Base-by-base conservation (phyloP, 2,329 filamentous ascomycete genomes). In the Pseudogymnoascus sp. region DNA sequence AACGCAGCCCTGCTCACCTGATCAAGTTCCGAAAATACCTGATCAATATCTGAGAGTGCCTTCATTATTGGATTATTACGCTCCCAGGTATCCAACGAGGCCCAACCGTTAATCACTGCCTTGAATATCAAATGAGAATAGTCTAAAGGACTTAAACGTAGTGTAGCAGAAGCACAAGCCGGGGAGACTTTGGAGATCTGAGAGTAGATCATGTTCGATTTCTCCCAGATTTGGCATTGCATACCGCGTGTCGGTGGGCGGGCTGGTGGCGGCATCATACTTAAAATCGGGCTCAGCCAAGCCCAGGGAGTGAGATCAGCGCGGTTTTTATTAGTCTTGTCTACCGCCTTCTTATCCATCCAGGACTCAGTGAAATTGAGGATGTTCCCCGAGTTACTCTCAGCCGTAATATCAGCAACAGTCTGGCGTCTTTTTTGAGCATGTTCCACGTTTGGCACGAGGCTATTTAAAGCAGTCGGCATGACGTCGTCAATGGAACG, bases 1-100 rank as follows among this genome's bases (percentile, higher is more conserved):
- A 63, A 64, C 8, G 67, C 67, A 61, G 67, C 40, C 44, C 65
- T 68, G 4, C 62, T 67, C 17, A 67, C 62, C 2, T 63, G 67
- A 61, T 68, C 67, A 35, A 68, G 33, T 31, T 67, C 44, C 62
- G 64, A 64, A 33, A 67, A 67, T 13, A 68, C 36, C 35, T 65
- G 63, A 59, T 68, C 65, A 3, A 68, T 64, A 7, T 66, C 65
- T 60, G 59, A 50, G 17, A 68, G 50, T 15, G 67, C 67, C n/a
- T 65, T 38, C 11, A 68, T 28, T 23, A 67, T 31, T 0, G 67
- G 67, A 60, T 68, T 68, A 19, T 13, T 63, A 8, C 63, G 44
- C 53, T 68, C 65, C 19, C 59, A 23, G n/a, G 62, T 10, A 13
- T 44, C 60, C 26, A 68, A 44, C 10, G 63, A 57, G 7, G 62